Base-by-base conservation (phyloP, 2,329 filamentous ascomycete species). In the Fusarium sp. region DNA sequence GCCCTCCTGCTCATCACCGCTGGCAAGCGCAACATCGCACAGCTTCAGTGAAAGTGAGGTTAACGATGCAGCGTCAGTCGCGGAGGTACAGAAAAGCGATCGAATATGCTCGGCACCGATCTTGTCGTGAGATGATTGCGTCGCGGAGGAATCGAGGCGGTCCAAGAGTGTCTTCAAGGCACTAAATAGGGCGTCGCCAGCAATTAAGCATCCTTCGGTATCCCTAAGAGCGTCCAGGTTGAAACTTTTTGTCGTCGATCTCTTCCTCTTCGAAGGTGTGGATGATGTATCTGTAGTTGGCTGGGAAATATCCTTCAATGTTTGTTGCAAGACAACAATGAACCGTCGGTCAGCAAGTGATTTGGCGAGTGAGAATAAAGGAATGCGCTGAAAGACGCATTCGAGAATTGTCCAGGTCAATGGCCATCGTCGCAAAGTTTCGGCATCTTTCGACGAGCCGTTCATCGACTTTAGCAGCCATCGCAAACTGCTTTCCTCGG, bases 331-430 rank as follows among this genome's bases (percentile, higher is more conserved):
- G 12, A 93, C 86, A 2, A 81, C 80, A 34, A 92, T 80, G 56
- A 97, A 93, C 47, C 88, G 86, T 60, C 90, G 85, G 62, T 94
- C 90, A 24, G 88, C 89, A 9, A 97, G 84, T 6, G 92, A 89
- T 62, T 90, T 89, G 11, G 92, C 92, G 25, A 93, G 83, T 13
- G 88, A 90, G 47, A 91, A 90, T 0, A 89, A 82, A 0, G 92
- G 90, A 20, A 95, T 87, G n/a, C 88, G 82, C 52, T 84, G 82
- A 57, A 93, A 85, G 49, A 91, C 83, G 62, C 85, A 85, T 46
- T 84, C 83, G 25, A 94, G 78, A 38, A 94, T 84, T 30, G 82
- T 83, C 92, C 89, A 91, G 12, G 87, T 83, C 55, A 86, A 76
- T 48, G 87, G 86, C 71, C 85, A 88, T 66, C 87, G 82, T 71